These are phyloP conservation scores for Zarea fungicola DNA, from an alignment of 2,329 filamentous ascomycete species.

Conservation along the genomic window DNA sequence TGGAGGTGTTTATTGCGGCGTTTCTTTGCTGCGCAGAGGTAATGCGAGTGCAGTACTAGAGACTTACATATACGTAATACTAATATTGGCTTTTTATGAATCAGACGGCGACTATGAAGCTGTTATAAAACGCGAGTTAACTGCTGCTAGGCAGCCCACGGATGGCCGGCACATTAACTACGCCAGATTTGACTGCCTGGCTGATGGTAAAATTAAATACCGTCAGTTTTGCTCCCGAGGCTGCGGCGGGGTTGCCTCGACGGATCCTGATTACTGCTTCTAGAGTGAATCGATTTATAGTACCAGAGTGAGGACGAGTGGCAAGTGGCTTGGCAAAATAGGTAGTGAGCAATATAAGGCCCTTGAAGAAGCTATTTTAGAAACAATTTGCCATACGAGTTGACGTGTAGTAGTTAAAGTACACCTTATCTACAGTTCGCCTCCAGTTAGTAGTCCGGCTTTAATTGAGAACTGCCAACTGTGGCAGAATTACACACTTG, in stretches of 20 bases:
- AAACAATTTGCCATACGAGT: too few species aligned
- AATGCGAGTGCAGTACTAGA: background rate
- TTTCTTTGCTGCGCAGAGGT: background rate
- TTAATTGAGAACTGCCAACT: too few species aligned
- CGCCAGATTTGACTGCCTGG: background rate
- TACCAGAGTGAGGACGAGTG: too few species aligned
- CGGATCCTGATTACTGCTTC: conserved; percentile 6
- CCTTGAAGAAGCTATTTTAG: too few species aligned
- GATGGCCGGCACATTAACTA: background rate
- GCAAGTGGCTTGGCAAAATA: too few species aligned
- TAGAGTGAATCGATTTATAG: too few species aligned
- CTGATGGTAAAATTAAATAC: background rate
- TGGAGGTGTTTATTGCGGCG: conserved; percentile 7
- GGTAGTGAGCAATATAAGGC: too few species aligned
- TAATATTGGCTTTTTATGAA: background rate
- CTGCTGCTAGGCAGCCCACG: background rate
- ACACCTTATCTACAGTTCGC: too few species aligned
- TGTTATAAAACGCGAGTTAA: background rate
- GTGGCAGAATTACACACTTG: too few species aligned
- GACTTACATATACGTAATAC: background rate
- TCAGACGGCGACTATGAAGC: conserved; percentile 3
- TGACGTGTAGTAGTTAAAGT: too few species aligned
- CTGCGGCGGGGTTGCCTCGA: background rate
- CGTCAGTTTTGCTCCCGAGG: background rate
- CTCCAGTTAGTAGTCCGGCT: too few species aligned